Evolutionary conservation across 306 rosid genomes (phyloP), one percentile per base, ranked within the genome.

Genomic region (Albizia julibrissin): DNA sequence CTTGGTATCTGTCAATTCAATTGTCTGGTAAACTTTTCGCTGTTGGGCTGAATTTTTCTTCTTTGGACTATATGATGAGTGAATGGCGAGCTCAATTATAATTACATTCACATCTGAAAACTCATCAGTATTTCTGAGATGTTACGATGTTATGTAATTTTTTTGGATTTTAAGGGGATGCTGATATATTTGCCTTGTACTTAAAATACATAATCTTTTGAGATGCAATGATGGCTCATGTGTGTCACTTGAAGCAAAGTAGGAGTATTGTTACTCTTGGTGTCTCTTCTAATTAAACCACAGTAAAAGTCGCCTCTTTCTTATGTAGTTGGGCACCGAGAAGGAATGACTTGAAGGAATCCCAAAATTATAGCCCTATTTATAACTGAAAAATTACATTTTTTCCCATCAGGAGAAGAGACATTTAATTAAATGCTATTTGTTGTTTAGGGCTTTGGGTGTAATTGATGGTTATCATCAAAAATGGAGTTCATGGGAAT

Each of bases 401-500:
- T 54, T 54, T 22, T 10, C n/a, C 22, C 13, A 49, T 37, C 14
- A n/a, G 15, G 24, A 37, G 39, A 37, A 75, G 22, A 6, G 27
- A 74, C 65, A 33, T 21, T 19, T 5, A 34, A 34, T 46, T 14
- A 24, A 44, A 26, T 44, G 59, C 24, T 26, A 26, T 16, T 9
- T 43, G 59, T 70, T 43, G 11, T 72, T 5, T 19, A 13, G 9
- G 29, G 72, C 47, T 37, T 27, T 44, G 59, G 40, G 39, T 34
- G 49, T 46, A 3, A 19, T 15, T 44, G 76, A 46, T 12, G 76
- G 8, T 16, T 37, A 47, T 70, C 2, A 13, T 19, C 22, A 5
- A 72, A 24, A 46, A 72, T 46, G 76, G 76, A 69, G 42, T 79
- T 75, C 42, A 26, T 24, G 24, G 46, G 16, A 59, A 72, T 52